A percentile compares a stretch with the other conserved stretches of the same genome.
Evolutionary conservation across 768 basidiomycete species (phyloP).

Genomic region (Leucosporidium scottii): DNA sequence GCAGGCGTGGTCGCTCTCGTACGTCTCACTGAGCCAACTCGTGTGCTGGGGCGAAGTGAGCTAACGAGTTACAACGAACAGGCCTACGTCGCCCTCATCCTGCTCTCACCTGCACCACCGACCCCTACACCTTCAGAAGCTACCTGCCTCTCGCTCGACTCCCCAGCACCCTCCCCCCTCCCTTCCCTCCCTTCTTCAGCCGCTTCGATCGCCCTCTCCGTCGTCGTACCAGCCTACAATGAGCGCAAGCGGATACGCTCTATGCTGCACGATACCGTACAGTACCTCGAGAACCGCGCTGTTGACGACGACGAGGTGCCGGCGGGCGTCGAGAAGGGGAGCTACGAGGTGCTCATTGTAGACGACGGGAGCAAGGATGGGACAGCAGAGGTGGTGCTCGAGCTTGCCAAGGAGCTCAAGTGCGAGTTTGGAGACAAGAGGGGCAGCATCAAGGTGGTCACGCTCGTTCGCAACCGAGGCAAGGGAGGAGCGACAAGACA

Average conservation of each 20-base stretch:
- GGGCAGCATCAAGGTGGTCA: conserved; percentile 64
- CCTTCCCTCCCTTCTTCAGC: conserved; percentile 55
- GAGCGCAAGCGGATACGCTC: conserved; percentile 71
- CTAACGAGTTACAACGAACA: conserved; percentile 37
- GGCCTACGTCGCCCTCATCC: conserved; percentile 62
- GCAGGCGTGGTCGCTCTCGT: too few species aligned
- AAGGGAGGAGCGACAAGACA: conserved; percentile 92
- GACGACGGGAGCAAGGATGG: conserved; percentile 82
- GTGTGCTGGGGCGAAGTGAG: too few species aligned
- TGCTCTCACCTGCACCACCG: conserved; percentile 67
- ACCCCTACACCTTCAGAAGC: conserved; percentile 60
- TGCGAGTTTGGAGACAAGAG: conserved; percentile 37
- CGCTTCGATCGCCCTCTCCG: conserved; percentile 59
- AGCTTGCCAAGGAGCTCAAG: conserved; percentile 54
- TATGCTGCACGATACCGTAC: conserved; percentile 67
- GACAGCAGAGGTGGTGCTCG: conserved; percentile 60
- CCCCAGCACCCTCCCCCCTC: conserved; percentile 48
- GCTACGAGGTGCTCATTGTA: conserved; percentile 73
- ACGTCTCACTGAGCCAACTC: too few species aligned
- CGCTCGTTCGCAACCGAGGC: conserved; percentile 69
- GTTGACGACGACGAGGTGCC: not conserved
- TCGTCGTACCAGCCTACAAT: conserved; percentile 88
- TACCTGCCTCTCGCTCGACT: conserved; percentile 56
- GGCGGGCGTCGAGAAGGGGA: conserved; percentile 2
- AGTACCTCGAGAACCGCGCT: conserved; percentile 51